Evolutionary conservation across 2,329 filamentous ascomycete genomes (phyloP).

Genomic region (Rhynchosporium graminicola): DNA sequence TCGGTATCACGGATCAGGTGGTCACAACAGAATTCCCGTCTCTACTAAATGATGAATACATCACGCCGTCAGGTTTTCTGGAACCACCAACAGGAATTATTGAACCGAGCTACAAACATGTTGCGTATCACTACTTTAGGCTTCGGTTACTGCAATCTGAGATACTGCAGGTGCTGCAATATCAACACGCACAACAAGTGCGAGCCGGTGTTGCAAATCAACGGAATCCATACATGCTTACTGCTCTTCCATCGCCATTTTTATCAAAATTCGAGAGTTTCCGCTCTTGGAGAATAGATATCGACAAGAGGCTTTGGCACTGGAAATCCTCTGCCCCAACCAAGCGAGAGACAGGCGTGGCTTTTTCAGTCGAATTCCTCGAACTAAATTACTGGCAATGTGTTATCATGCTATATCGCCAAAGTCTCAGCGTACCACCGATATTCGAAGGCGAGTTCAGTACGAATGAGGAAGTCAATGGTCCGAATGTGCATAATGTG

Average conservation of each 20-base stretch:
- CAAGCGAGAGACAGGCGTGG: slow-evolving; percentile 78
- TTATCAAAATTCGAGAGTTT: slow-evolving; percentile 82
- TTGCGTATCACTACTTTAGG: slow-evolving; percentile 90
- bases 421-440: slow-evolving; percentile 82
- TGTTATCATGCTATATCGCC: slow-evolving; percentile 91
- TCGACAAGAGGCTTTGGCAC: slow-evolving; percentile 77
- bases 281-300: slow-evolving; percentile 82
- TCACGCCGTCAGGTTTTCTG: slow-evolving; percentile 75
- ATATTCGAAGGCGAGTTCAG: slow-evolving; percentile 80
- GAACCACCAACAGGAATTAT: slow-evolving; percentile 53
- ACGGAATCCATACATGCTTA: slow-evolving; percentile 73
- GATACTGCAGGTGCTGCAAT: slow-evolving; percentile 89
- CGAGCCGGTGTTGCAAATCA: slow-evolving; percentile 65
- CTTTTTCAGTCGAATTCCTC: slow-evolving; percentile 85
- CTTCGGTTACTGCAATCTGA: slow-evolving; percentile 88
- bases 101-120: slow-evolving; percentile 82
- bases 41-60: slow-evolving; percentile 81
- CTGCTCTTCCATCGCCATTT: slow-evolving; percentile 80
- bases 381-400: slow-evolving; percentile 98
- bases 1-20: slow-evolving; percentile 93
- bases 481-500: slow-evolving; percentile 60
- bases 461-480: slow-evolving; percentile 64
- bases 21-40: slow-evolving; percentile 96
- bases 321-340: slow-evolving; percentile 86
- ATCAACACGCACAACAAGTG: slow-evolving; percentile 82